phyloP scores from a whole-genome alignment of 768 basidiomycete genomes.

The Lactifluus piperatus region DNA sequence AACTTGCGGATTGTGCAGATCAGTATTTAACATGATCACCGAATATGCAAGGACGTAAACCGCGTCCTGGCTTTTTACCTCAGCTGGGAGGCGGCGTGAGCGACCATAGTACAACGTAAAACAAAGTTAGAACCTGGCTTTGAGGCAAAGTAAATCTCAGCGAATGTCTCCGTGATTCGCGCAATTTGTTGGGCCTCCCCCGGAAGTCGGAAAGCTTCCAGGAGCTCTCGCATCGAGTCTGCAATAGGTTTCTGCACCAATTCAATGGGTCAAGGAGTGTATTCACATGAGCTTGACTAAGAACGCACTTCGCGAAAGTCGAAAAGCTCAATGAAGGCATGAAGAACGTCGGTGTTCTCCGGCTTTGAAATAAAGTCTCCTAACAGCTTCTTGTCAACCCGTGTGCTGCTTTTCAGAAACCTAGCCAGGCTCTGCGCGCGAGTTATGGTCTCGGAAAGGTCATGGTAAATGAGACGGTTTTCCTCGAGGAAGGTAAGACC shows the following conservation, averaged over 20 bases:
- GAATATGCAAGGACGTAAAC: conserved; percentile 93
- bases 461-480: conserved; percentile 75
- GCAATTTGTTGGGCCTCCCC: conserved; percentile 93
- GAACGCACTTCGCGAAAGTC: conserved; percentile 76
- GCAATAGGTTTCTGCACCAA: conserved; percentile 75
- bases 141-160: conserved; percentile 81
- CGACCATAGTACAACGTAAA: background rate
- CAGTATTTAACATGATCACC: conserved; percentile 97
- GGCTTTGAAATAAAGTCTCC: conserved; percentile 90
- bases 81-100: conserved; percentile 39
- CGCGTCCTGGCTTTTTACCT: conserved; percentile 86
- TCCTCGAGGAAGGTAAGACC: conserved; percentile 90
- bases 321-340: conserved; percentile 80
- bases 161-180: conserved; percentile 92
- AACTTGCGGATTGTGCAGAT: conserved; percentile 91
- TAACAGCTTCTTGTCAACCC: conserved; percentile 85
- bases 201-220: conserved; percentile 90
- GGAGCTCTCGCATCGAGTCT: conserved; percentile 90
- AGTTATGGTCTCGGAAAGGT: conserved; percentile 47
- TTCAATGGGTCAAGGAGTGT: background rate
- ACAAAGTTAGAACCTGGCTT: conserved; percentile 47
- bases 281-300: background rate
- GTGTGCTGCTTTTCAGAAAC: conserved; percentile 77
- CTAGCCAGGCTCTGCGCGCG: conserved; percentile 64
- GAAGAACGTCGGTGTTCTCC: conserved; percentile 77